A percentile compares a stretch with the other conserved stretches of the same genome.
These are phyloP conservation scores for Brasilioporus rufonigricans DNA, from an alignment of 768 basidiomycete genomes.

Conservation along the genomic window DNA sequence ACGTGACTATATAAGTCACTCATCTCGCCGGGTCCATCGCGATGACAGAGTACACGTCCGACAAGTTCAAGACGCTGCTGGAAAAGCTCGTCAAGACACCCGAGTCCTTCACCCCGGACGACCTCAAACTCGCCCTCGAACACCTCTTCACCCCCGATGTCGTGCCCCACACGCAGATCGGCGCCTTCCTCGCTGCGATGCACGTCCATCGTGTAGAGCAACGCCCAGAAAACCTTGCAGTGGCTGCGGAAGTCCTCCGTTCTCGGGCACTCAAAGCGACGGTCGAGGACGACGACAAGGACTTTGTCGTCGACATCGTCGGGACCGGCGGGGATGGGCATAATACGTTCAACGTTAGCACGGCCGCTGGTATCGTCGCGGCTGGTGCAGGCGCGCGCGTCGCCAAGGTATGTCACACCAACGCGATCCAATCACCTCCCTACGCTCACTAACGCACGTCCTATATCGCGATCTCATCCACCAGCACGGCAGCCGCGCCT, in stretches of 20 bases:
- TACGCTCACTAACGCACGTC: background rate
- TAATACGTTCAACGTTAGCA: constrained; percentile 96
- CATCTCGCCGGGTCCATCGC: background rate
- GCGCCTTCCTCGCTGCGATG: constrained; percentile 85
- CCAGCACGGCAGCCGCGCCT: constrained; percentile 88
- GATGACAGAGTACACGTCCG: constrained; percentile 34
- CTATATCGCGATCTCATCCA: background rate
- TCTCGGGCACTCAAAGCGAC: background rate
- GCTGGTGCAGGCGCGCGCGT: constrained; percentile 93
- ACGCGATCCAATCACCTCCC: too few species aligned
- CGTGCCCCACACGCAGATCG: constrained; percentile 72
- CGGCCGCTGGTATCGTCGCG: constrained; percentile 89
- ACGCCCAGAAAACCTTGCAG: constrained; percentile 72
- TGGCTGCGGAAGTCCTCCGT: constrained; percentile 62
- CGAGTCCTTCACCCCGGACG: constrained; percentile 74
- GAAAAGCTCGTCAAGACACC: constrained; percentile 78
- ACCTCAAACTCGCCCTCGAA: constrained; percentile 70
- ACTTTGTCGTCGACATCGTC: constrained; percentile 61
- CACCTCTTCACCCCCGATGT: constrained; percentile 68
- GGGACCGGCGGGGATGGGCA: constrained; percentile 80
- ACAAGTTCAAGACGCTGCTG: constrained; percentile 74
- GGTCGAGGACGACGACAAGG: constrained; percentile 41
- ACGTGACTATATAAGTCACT: too few species aligned
- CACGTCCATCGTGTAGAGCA: constrained; percentile 78
- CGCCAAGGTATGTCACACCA: constrained; percentile 72